Conservation (phyloP, 2,329 filamentous ascomycete species). For the Hyphodiscus sp. region DNA sequence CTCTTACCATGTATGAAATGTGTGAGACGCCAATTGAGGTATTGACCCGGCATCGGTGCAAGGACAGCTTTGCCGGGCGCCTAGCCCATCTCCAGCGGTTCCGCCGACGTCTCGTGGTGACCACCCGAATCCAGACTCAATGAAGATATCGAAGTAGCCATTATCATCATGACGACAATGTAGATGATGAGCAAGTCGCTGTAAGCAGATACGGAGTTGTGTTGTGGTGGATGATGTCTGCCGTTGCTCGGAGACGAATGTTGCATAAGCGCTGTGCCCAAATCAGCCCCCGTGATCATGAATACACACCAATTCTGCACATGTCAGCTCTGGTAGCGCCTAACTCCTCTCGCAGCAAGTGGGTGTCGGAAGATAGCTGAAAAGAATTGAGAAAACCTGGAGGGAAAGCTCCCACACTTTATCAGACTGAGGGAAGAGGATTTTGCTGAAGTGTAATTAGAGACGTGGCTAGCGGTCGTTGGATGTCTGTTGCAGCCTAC, state of each 20-base stretch:
- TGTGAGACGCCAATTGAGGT: conserved; percentile 6
- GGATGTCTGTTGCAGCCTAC: conserved; percentile 27
- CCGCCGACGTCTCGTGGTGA: neutral
- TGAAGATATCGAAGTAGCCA: neutral
- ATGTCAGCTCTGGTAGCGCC: conserved; percentile 11
- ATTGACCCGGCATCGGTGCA: conserved; percentile 8
- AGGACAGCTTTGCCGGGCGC: conserved; percentile 17
- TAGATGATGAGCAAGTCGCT: neutral
- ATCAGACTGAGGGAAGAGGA: conserved; percentile 21
- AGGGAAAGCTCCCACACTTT: conserved; percentile 20
- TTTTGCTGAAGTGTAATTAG: conserved; percentile 24
- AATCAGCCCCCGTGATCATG: conserved; percentile 15
- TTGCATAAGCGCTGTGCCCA: conserved; percentile 8
- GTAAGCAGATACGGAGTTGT: neutral
- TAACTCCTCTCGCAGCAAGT: conserved; percentile 2
- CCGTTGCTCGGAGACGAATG: conserved; percentile 10
- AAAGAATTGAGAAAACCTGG: conserved; percentile 10
- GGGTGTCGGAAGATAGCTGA: conserved; percentile 1
- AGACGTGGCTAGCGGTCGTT: conserved; percentile 30
- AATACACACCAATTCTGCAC: conserved; percentile 15
- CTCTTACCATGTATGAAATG: conserved; percentile 9
- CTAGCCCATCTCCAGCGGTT: conserved; percentile 13
- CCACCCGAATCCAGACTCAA: neutral
- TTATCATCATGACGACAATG: neutral
- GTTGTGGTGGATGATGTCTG: neutral